Evolutionary conservation across 1,284 basidiomycete genomes (phyloP), one percentile per base, ranked within the genome.

Genomic region (Jaminaea rosea): DNA sequence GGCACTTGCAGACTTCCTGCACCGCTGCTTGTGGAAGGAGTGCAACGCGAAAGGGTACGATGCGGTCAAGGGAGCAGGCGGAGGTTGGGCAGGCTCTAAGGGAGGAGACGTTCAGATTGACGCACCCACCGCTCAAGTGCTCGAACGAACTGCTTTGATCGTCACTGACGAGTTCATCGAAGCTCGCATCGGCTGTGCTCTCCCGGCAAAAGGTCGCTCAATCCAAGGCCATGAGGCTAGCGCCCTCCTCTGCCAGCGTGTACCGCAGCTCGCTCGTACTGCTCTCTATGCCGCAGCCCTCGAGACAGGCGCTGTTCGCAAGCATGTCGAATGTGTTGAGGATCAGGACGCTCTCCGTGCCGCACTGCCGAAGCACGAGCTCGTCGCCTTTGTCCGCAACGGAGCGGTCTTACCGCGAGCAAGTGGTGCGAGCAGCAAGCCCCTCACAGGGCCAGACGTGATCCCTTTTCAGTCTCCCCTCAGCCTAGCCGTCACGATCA

Each of bases 91-190:
- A 2, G 45, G 52, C 13, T 47, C 21, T 10, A 58, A 58, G 26
- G 56, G 56, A 1, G 56, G 56, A 8, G 52, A 58, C 27, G 17
- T 58, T 8, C 34, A 53, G 21, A 46, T 58, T n/a, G 56, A 58
- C 26, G 26, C 8, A 8, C 52, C 56, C 1, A 49, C 52, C 10
- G 44, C 47, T 27, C 49, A 58, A 26, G 56, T 58, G 9, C 45
- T 58, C 3, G 56, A 58, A 24, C 52, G 56, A 11, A 48, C 56
- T 7, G 52, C 52, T 6, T 47, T 58, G 23, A 21, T 50, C 2
- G 45, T 58, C 1, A 41, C 37, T 13, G 32, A 45, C 2, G 48
- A 54, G 2, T 44, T 39, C 19, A 51, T 58, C 15, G 56, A 58
- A 44, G 49, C 52, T 9, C 52, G 56, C 4, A 42, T 58, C 32